Evolutionary conservation across 805 yeast species (phyloP), one percentile per base, ranked within the genome.

Genomic region (Saturnispora kantuleensis): DNA sequence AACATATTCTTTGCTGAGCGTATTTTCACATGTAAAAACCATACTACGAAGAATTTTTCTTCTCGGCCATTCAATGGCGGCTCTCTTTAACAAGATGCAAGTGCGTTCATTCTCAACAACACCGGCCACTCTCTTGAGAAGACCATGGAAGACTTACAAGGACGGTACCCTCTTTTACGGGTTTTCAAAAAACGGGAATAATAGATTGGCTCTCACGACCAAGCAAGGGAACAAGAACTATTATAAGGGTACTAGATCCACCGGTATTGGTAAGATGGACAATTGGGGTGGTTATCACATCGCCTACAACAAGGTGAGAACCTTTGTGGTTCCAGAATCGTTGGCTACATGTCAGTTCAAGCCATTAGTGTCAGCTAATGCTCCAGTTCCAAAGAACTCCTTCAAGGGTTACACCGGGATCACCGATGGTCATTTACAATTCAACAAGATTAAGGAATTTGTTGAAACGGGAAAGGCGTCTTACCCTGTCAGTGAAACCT

Each of bases 191-290:
- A 60, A 80, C 8, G 97, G 97, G 45, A 79, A 86, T 52, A 86
- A 82, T 62, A 80, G 96, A 68, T 74, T 75, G 59, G 75, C 95
- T 5, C 68, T 90, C 55, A 83, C 96, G 17, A 82, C 96, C 17
- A 93, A 93, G 57, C 87, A 86, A 60, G 97, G 98, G 57, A 90
- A 93, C 66, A 88, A 89, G 69, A 81, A 84, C 55, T 84, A 73
- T 67, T 93, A 93, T 68, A 93, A 93, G 64, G 99, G 99, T 70
- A 93, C 97, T 17, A 77, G 97, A 47, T 85, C 98, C 5, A 76
- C 95, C 3, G 97, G 97, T 63, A 77, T 87, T 50, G 99, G 99
- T 60, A 83, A 93, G 44, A 37, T 38, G 38, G 41, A 37, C 28
- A 38, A 37, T 11, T 69, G 71, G 31, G 73, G 70, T 49, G 97